phyloP scores from a whole-genome alignment of 345 rosid species.

The Psidium friedrichsthalianum region DNA sequence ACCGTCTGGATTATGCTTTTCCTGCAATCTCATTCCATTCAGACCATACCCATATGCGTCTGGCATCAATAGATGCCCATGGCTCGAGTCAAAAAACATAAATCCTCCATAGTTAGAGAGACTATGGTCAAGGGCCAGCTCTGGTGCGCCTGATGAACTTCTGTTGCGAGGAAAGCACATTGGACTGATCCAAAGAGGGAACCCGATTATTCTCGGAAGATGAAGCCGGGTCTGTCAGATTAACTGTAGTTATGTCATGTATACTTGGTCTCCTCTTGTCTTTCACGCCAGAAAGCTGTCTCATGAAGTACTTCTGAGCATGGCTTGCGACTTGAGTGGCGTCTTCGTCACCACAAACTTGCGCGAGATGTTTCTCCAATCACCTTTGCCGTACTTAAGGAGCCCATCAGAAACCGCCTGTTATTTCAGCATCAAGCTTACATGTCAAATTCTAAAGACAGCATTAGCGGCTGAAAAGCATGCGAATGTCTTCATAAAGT shows the following conservation, averaged over 20 bases:
- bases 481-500: neutral
- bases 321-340: slow-evolving; percentile 97
- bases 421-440: neutral
- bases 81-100: slow-evolving; percentile 13
- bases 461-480: neutral
- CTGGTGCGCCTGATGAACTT: slow-evolving; percentile 3
- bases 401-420: slow-evolving; percentile 77
- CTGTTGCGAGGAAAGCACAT: slow-evolving; percentile 8
- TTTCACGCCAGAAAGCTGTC: slow-evolving; percentile 75
- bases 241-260: slow-evolving; percentile 75
- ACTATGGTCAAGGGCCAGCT: slow-evolving; percentile 11
- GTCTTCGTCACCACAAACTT: slow-evolving; percentile 80
- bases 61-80: slow-evolving; percentile 15
- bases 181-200: slow-evolving; percentile 2
- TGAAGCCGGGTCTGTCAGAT: slow-evolving; percentile 19
- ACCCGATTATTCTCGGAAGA: neutral
- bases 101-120: slow-evolving; percentile 9
- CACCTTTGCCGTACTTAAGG: slow-evolving; percentile 86
- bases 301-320: slow-evolving; percentile 91
- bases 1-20: neutral
- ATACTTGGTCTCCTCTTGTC: slow-evolving; percentile 93
- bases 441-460: neutral
- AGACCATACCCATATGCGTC: slow-evolving; percentile 21
- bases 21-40: slow-evolving; percentile 15
- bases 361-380: slow-evolving; percentile 92